phyloP scores from a whole-genome alignment of 176 grass and related monocot genomes.

The Aegilops bicornis region DNA sequence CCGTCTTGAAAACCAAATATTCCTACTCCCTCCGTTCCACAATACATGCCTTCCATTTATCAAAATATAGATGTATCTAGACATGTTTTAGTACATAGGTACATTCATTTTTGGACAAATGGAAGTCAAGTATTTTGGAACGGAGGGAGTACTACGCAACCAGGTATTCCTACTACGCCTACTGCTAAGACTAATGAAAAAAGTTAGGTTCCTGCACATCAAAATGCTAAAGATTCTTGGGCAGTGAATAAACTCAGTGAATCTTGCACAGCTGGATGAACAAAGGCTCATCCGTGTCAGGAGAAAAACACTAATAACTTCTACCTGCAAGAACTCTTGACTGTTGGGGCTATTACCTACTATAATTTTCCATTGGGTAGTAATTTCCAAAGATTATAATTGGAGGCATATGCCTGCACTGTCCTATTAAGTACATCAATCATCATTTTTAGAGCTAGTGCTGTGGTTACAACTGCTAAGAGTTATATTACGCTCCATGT shows the following conservation, averaged over 20 bases:
- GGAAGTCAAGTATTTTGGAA: no score
- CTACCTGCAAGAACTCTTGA: not conserved
- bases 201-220: not conserved
- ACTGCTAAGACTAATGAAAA: not conserved
- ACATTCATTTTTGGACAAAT: no score
- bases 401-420: not conserved
- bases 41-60: no score
- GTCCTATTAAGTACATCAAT: conserved; percentile 6
- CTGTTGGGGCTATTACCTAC: not conserved
- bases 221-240: not conserved
- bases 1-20: not conserved
- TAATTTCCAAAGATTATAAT: not conserved
- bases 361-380: not conserved
- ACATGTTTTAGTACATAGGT: no score
- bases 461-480: not conserved
- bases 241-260: not conserved
- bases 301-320: conserved; percentile 18
- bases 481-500: no score
- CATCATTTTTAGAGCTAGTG: not conserved
- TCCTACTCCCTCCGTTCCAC: not conserved
- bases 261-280: not conserved
- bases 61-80: no score
- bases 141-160: no score
- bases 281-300: not conserved
- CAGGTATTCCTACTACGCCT: not conserved